Evolutionary conservation across 495 filamentous ascomycete species (phyloP).

Genomic region (Saxophila tyrrhenica): DNA sequence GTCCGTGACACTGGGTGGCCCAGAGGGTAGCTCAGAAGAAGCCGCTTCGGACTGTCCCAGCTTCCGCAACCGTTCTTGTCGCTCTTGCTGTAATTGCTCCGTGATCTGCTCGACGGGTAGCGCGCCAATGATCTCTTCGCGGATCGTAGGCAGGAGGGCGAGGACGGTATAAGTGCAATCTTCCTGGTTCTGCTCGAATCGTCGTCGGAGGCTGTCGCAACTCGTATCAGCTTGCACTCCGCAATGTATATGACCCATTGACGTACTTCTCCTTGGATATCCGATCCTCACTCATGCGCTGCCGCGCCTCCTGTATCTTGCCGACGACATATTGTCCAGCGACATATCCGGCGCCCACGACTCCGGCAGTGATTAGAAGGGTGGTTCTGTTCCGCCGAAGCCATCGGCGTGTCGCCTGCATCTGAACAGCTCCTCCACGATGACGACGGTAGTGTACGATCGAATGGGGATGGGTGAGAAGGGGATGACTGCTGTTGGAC

Average conservation of each 20-base stretch:
- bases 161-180: conserved; percentile 98
- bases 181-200: conserved; percentile 97
- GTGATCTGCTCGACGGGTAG: conserved; percentile 83
- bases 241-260: background rate
- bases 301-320: conserved; percentile 83
- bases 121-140: conserved; percentile 74
- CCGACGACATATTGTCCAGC: conserved; percentile 82
- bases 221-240: background rate
- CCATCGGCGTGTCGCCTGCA: conserved; percentile 81
- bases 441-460: too few species aligned
- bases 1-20: conserved; percentile 66
- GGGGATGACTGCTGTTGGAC: too few species aligned
- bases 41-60: conserved; percentile 38
- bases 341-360: conserved; percentile 82
- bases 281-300: conserved; percentile 89
- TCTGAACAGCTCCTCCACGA: too few species aligned
- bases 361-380: conserved; percentile 73
- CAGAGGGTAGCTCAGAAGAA: conserved; percentile 53
- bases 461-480: too few species aligned
- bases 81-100: conserved; percentile 86
- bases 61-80: conserved; percentile 58
- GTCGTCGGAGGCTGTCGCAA: conserved; percentile 61
- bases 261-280: conserved; percentile 91
- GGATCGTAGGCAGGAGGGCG: conserved; percentile 82
- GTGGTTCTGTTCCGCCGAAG: conserved; percentile 81